Conservation (phyloP, 2,329 filamentous ascomycete species). For the Botrytis squamosa region DNA sequence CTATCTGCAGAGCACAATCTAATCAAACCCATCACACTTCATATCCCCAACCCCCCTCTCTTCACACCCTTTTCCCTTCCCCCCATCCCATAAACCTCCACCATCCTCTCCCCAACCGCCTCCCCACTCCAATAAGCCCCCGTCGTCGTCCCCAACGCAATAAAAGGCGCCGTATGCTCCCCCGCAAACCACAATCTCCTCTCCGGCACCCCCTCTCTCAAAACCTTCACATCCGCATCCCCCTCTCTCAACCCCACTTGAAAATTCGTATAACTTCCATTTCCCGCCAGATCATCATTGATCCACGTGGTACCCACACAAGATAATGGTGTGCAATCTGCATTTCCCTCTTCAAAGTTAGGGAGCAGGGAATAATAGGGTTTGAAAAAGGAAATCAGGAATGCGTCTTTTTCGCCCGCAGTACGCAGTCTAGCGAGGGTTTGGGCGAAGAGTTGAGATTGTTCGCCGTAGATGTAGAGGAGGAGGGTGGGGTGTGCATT, state of each 20-base stretch:
- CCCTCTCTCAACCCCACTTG: constrained; percentile 57
- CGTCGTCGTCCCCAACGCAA: constrained; percentile 82
- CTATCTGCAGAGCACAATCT: no score
- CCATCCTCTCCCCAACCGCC: constrained; percentile 65
- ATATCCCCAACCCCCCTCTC: no score
- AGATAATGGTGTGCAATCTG: constrained; percentile 52
- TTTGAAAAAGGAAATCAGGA: constrained; percentile 49
- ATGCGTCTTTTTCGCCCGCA: constrained; percentile 34
- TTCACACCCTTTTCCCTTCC: not conserved
- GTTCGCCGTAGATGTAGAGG: constrained; percentile 58
- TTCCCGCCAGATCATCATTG: constrained; percentile 62
- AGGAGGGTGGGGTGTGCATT: constrained; percentile 63
- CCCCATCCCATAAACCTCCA: constrained; percentile 49
- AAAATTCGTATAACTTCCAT: constrained; percentile 69
- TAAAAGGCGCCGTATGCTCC: constrained; percentile 82
- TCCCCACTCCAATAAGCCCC: constrained; percentile 86
- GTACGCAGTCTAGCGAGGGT: constrained; percentile 26
- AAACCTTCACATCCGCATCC: constrained; percentile 57
- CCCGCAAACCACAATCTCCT: constrained; percentile 61
- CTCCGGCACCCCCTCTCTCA: constrained; percentile 39
- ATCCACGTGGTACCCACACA: constrained; percentile 65
- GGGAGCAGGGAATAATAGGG: constrained; percentile 66
- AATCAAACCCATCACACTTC: not conserved
- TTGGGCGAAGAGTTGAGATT: constrained; percentile 40
- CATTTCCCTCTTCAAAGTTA: constrained; percentile 47